Percentiles rank a stretch among this genome's conserved stretches.
Evolutionary conservation across 495 filamentous ascomycete genomes (phyloP).

Genomic region (Jackrogersella minutella): DNA sequence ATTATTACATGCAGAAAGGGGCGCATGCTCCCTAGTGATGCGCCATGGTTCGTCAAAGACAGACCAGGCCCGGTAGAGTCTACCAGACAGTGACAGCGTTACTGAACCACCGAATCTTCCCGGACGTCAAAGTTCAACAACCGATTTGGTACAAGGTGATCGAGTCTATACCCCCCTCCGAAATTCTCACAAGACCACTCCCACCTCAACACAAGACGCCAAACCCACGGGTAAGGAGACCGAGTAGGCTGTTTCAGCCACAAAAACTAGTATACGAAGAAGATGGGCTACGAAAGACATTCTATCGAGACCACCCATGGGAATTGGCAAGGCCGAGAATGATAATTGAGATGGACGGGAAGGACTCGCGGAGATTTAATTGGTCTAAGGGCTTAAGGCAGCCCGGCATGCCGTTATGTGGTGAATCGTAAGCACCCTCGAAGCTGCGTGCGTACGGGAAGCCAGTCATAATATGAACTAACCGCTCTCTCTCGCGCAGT

Average conservation of each 20-base stretch:
- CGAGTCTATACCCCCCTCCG: conserved; percentile 77
- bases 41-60: conserved; percentile 45
- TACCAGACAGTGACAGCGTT: conserved; percentile 40
- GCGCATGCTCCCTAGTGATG: background rate
- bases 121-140: conserved; percentile 46
- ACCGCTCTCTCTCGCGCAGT: conserved; percentile 56
- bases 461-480: conserved; percentile 10
- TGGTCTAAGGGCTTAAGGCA: conserved; percentile 81
- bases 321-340: conserved; percentile 89
- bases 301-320: conserved; percentile 96
- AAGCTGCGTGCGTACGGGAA: background rate
- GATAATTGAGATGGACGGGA: conserved; percentile 84
- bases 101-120: conserved; percentile 39
- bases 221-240: conserved; percentile 61
- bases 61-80: conserved; percentile 35
- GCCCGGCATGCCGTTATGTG: conserved; percentile 79
- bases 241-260: conserved; percentile 81
- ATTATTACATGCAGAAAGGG: conserved; percentile 1
- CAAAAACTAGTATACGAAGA: conserved; percentile 82
- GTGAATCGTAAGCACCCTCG: conserved; percentile 72
- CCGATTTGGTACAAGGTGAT: conserved; percentile 84
- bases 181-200: conserved; percentile 72
- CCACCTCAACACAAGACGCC: conserved; percentile 67
- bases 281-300: conserved; percentile 78
- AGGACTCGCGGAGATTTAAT: conserved; percentile 74